These are phyloP conservation scores for Paraphoma chrysanthemicola DNA, from an alignment of 2,329 filamentous ascomycete species.

Conservation along the genomic window DNA sequence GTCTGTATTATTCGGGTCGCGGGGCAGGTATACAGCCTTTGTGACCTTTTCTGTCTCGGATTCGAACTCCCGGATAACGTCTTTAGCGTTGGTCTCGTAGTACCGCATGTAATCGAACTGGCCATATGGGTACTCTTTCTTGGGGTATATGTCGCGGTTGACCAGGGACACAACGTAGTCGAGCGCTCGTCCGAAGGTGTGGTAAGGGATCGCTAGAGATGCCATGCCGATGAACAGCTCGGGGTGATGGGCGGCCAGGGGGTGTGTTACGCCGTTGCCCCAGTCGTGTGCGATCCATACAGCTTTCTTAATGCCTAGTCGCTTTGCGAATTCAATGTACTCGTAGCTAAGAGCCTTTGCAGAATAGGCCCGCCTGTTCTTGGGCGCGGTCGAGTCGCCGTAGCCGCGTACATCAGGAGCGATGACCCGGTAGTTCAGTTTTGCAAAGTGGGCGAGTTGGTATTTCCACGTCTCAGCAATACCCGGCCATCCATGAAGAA, in stretches of 20 bases:
- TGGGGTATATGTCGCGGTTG: conserved; percentile 56
- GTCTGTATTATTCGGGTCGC: conserved; percentile 28
- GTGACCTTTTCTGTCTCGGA: conserved; percentile 26
- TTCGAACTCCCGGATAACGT: conserved; percentile 26
- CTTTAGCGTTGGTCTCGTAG: conserved; percentile 34
- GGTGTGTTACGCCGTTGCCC: conserved; percentile 44
- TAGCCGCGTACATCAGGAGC: conserved; percentile 46
- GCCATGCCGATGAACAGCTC: conserved; percentile 39
- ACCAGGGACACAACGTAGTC: conserved; percentile 43
- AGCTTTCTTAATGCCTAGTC: conserved; percentile 48
- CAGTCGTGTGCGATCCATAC: conserved; percentile 59
- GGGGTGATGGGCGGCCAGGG: conserved; percentile 41
- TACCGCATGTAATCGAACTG: conserved; percentile 47
- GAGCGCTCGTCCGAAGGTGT: conserved; percentile 51
- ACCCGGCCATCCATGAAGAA: conserved; percentile 45
- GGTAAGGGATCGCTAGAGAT: conserved; percentile 50
- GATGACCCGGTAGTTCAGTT: conserved; percentile 32
- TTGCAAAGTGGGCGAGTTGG: conserved; percentile 43
- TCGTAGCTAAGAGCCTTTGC: conserved; percentile 33
- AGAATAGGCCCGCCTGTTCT: conserved; percentile 37
- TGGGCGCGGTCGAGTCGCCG: conserved; percentile 37
- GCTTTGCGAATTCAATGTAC: conserved; percentile 49
- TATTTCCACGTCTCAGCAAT: conserved; percentile 46
- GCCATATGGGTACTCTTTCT: conserved; percentile 49
- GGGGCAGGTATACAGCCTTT: conserved; percentile 30